phyloP scores from a whole-genome alignment of 2,329 filamentous ascomycete species.

The Blastomyces percursus region DNA sequence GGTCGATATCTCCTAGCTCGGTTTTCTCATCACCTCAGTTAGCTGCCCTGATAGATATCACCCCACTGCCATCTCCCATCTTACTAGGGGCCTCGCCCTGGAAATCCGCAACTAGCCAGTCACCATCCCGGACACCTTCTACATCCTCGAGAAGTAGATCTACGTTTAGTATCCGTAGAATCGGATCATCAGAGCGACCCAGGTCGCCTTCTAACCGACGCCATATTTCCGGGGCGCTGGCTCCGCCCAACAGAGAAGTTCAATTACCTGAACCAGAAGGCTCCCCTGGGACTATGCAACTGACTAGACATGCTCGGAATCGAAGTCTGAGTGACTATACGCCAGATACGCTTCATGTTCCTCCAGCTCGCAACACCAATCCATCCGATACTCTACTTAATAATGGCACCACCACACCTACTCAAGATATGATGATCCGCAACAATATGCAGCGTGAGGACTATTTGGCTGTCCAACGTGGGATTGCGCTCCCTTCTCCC shows the following conservation, averaged over 20 bases:
- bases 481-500: conserved; percentile 48
- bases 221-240: neutral
- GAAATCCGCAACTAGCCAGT: conserved; percentile 46
- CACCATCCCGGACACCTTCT: conserved; percentile 34
- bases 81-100: conserved; percentile 29
- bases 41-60: conserved; percentile 65
- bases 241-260: conserved; percentile 2
- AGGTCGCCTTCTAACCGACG: conserved; percentile 23
- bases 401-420: conserved; percentile 36
- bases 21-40: conserved; percentile 62
- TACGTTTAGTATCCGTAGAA: conserved; percentile 24
- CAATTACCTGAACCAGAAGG: conserved; percentile 4
- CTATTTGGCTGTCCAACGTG: conserved; percentile 67
- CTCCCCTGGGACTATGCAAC: conserved; percentile 17
- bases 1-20: conserved; percentile 50
- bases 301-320: conserved; percentile 51
- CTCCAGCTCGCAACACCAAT: conserved; percentile 59
- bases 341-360: conserved; percentile 57
- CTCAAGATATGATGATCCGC: conserved; percentile 32
- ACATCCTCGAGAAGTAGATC: conserved; percentile 30
- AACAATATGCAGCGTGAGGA: conserved; percentile 59
- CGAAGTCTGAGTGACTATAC: conserved; percentile 82
- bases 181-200: conserved; percentile 27
- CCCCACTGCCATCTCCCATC: conserved; percentile 67
- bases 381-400: conserved; percentile 50